Conservation (phyloP, 2,329 filamentous ascomycete species). For the Trematosphaeria pertusa region DNA sequence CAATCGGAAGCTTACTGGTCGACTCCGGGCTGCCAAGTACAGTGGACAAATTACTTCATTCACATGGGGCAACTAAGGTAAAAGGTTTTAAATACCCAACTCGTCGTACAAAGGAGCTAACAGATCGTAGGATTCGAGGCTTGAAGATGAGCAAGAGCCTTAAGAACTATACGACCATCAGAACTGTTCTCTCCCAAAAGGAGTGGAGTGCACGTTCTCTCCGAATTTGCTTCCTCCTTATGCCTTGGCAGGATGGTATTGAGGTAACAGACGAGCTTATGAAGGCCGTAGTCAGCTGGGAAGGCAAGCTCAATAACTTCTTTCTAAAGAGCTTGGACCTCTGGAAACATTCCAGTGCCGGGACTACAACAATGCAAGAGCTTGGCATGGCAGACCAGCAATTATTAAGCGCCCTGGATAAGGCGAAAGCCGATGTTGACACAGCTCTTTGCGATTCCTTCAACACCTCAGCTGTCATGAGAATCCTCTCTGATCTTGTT, state of each 20-base stretch:
- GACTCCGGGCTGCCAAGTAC: conserved; percentile 8
- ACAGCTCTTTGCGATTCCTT: conserved; percentile 11
- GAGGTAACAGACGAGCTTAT: conserved; percentile 85
- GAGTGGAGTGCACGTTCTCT: conserved; percentile 78
- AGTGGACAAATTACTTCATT: conserved; percentile 12
- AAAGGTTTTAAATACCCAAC: conserved; percentile 11
- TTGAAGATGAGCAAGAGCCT: conserved; percentile 93
- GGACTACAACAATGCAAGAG: conserved; percentile 11
- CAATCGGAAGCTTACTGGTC: conserved; percentile 12
- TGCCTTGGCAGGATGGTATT: conserved; percentile 84
- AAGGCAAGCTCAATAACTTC: conserved; percentile 74
- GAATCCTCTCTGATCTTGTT: conserved; percentile 10
- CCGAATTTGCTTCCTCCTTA: conserved; percentile 83
- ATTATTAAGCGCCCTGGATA: conserved; percentile 2
- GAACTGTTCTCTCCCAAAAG: conserved; percentile 71
- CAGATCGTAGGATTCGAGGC: conserved; percentile 52
- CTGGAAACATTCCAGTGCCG: conserved; percentile 3
- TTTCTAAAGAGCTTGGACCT: conserved; percentile 63
- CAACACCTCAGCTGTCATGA: conserved; percentile 10
- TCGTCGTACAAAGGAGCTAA: conserved; percentile 14
- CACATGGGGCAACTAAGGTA: conserved; percentile 19
- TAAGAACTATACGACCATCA: conserved; percentile 93
- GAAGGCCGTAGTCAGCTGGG: conserved; percentile 75
- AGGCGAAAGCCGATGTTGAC: conserved; percentile 2
- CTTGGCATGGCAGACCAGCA: conserved; percentile 8